Percentiles rank a stretch among this genome's conserved stretches.
Conservation (phyloP, 2,329 filamentous ascomycete species). For the Verticillium albo-atrum region DNA sequence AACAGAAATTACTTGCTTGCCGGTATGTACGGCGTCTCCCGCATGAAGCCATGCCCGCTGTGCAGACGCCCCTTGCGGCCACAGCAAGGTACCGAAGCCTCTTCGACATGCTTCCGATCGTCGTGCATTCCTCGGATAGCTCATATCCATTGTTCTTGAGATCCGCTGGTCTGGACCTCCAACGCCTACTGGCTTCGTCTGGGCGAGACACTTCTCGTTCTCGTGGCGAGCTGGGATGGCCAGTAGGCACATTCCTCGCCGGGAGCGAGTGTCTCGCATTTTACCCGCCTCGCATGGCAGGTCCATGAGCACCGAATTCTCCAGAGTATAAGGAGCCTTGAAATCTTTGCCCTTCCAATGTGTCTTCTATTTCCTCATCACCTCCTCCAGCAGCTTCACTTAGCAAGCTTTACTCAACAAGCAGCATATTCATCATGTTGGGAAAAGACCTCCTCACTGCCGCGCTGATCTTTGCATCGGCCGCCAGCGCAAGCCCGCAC, state of each 20-base stretch:
- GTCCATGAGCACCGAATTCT: background rate
- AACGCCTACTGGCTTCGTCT: background rate
- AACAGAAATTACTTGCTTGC: background rate
- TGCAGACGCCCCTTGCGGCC: background rate
- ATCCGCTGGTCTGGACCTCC: background rate
- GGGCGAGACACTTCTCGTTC: background rate
- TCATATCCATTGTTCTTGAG: background rate
- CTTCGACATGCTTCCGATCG: background rate
- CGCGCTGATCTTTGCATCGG: background rate
- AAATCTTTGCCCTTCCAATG: background rate
- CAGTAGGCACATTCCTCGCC: background rate
- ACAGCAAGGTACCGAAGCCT: background rate
- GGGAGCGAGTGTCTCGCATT: background rate
- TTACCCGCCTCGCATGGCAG: background rate
- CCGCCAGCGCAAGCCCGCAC: constrained; percentile 1
- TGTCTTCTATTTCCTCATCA: background rate
- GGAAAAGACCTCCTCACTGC: background rate
- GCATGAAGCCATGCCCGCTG: background rate
- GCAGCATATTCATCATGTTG: background rate
- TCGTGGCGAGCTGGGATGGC: background rate
- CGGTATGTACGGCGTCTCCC: background rate
- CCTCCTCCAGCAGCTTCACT: background rate
- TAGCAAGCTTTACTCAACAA: background rate
- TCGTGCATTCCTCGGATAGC: background rate
- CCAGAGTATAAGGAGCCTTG: background rate